A percentile compares a stretch with the other conserved stretches of the same genome.
phyloP scores from a whole-genome alignment of 2,329 filamentous ascomycete genomes.

The Exophiala sp. region DNA sequence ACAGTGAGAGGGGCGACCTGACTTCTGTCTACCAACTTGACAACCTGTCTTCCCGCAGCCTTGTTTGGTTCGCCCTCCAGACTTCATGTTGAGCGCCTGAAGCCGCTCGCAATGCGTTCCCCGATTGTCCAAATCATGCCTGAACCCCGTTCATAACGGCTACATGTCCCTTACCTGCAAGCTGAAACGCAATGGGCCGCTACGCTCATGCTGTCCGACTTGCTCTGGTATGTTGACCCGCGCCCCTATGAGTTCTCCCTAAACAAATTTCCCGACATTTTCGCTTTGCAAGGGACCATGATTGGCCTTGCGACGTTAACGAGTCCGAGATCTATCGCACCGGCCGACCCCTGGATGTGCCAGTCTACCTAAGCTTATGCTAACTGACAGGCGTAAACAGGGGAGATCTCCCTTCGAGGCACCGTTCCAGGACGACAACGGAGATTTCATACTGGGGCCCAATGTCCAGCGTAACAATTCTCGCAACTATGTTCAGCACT shows the following conservation, averaged over 20 bases:
- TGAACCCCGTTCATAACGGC: too few relatives aligned
- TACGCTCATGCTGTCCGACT: constrained; percentile 42
- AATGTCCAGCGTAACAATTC: constrained; percentile 31
- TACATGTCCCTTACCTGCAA: too few relatives aligned
- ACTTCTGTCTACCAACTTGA: too few relatives aligned
- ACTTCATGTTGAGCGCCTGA: not conserved
- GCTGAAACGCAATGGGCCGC: constrained; percentile 39
- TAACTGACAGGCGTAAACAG: constrained; percentile 7
- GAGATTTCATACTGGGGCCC: constrained; percentile 24
- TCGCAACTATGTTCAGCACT: constrained; percentile 44
- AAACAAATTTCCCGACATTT: not conserved
- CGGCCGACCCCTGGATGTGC: too few relatives aligned
- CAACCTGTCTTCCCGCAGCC: not conserved
- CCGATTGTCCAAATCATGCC: too few relatives aligned
- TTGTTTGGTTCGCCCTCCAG: not conserved
- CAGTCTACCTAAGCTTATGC: not conserved
- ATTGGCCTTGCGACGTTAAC: too few relatives aligned
- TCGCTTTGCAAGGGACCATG: too few relatives aligned
- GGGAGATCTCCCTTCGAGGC: constrained; percentile 27
- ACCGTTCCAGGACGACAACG: constrained; percentile 26
- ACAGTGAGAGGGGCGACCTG: too few relatives aligned
- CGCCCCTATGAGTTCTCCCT: not conserved
- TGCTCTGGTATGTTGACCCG: constrained; percentile 39
- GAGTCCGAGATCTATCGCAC: too few relatives aligned
- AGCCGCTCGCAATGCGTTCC: not conserved